Evolutionary conservation across 2,329 filamentous ascomycete species (phyloP), one percentile per base, ranked within the genome.

Genomic region (Clonostachys byssicola): DNA sequence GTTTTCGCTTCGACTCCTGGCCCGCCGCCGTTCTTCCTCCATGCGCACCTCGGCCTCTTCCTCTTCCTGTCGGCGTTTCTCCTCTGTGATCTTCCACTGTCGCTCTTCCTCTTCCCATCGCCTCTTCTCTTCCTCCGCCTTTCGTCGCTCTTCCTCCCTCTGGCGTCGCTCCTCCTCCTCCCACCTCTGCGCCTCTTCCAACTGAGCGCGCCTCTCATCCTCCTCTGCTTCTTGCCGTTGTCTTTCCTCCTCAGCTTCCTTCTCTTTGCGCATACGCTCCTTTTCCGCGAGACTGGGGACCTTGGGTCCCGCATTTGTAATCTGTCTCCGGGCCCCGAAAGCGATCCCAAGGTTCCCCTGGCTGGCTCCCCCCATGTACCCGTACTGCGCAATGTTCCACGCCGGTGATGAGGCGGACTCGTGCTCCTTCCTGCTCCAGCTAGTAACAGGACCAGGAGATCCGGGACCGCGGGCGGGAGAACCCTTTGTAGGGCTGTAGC

Each of bases 381-480:
- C 92, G 62, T 99, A 99, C 63, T 99, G 94, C 48, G 92, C 88
- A 56, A 97, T 97, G 63, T 97, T 99, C 94, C 94, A 99, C 2
- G 94, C 94, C 1, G 94, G 94, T 23, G 85, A 78, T 2, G 92
- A 96, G 41, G 77, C 78, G 14, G 81, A 81, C 65, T 96, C 88
- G 56, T 96, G 89, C 47, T 81, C 79, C 65, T 80, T 89, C 64
- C 83, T 95, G 66, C 89, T 95, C 94, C 94, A 97, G 67, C 84
- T 95, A 62, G 88, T 96, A 51, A 92, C 81, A 2, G 73, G 66
- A 33, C 68, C 61, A 38, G 80, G 74, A 45, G 83, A 77, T 49
- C 72, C 65, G 13, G 75, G 65, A 33, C 77, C 75, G 41, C 59
- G 57, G 5, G 75, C 74, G 3, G 82, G 83, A 3, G 23, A 30